Percentiles rank a stretch among this genome's conserved stretches.
Evolutionary conservation across 2,329 filamentous ascomycete genomes (phyloP).

Genomic region (Paecilomyces sp.): DNA sequence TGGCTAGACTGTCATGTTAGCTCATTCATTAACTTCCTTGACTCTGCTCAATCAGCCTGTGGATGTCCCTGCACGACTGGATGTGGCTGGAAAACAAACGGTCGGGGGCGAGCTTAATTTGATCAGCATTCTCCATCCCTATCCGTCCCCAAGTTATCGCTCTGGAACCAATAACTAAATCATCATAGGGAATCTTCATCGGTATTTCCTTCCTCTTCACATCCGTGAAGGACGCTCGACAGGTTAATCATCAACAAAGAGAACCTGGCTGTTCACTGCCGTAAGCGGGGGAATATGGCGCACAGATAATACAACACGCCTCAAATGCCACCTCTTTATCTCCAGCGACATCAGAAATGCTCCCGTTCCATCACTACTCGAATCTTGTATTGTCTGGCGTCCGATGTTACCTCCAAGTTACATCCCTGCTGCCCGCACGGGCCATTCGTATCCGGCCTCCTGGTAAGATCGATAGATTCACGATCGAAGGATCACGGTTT

Average conservation of each 20-base stretch:
- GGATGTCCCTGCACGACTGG: neutral
- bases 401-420: neutral
- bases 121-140: neutral
- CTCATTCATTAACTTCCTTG: neutral
- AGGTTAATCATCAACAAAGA: neutral
- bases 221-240: neutral
- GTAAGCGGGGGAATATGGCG: neutral
- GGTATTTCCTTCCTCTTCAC: neutral
- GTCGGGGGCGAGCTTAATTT: neutral
- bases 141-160: neutral
- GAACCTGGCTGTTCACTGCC: neutral
- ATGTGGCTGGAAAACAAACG: neutral
- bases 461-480: too few relatives aligned
- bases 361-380: neutral
- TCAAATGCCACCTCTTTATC: neutral
- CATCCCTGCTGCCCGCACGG: neutral
- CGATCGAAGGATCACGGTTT: too few relatives aligned
- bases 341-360: neutral
- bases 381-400: neutral
- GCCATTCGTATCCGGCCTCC: neutral
- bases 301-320: constrained; percentile 31
- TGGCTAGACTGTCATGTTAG: neutral
- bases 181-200: neutral
- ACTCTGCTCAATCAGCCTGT: neutral
- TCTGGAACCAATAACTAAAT: neutral